Evolutionary conservation across 2,329 filamentous ascomycete genomes (phyloP), one percentile per base, ranked within the genome.

Genomic region (Pseudocercospora fijiensis): DNA sequence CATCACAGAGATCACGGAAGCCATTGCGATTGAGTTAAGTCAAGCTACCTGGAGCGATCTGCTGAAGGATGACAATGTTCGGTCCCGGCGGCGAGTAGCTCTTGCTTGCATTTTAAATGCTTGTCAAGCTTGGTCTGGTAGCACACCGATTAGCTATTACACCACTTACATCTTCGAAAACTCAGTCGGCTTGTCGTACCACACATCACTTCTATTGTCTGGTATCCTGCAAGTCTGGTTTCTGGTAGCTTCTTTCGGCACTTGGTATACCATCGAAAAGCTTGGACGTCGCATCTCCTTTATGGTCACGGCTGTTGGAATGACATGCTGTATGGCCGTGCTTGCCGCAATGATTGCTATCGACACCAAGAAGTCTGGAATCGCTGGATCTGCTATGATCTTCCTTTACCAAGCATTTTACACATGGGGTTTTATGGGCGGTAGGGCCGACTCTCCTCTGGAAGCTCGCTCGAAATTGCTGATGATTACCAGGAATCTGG

Each of bases 41-140:
- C 57, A 59, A 33, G 57, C 57, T 47, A 33, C 37, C 26, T 59
- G 57, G 57, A 26, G 20, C 28, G 57, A 59, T n/a, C 13, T 59
- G 16, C 22, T 27, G 3, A 59, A 30, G 18, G 43, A 51, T n/a
- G 57, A 59, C 57, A 11, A 59, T 16, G 57, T 51, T 10, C 41
- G 57, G 3, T 59, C 57, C n/a, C 20, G 57, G 26, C 37, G 57
- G 13, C 41, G 57, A n/a, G 57, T 59, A 37, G 24, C 45, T 43
- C 43, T 59, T 27, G 57, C 57, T 43, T 59, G 57, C 18, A 33
- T 59, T 20, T 41, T 59, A 7, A 59, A 59, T 20, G 57, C 57
- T 4, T 59, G 57, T 20, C 57, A 59, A 28, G 57, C 57, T 28
- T 28, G 26, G 52, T 49, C 45, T 1, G 45, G 45, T 10, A 49